phyloP scores from a whole-genome alignment of 2,329 filamentous ascomycete genomes.

The Cladosporium velox region DNA sequence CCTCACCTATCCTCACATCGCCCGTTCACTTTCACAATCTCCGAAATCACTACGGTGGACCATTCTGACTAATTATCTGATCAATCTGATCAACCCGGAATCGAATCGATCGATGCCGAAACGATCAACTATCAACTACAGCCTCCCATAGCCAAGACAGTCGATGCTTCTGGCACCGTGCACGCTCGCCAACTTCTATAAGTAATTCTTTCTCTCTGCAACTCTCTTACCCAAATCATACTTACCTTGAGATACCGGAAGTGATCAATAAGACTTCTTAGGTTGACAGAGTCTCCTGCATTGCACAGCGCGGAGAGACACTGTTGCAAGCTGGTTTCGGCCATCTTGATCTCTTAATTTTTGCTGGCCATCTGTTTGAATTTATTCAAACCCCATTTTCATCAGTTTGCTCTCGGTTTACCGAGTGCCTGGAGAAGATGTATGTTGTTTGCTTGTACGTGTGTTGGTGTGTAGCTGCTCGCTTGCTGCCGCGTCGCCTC shows the following conservation, averaged over 20 bases:
- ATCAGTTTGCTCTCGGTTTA: background rate
- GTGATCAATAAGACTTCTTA: constrained; percentile 21
- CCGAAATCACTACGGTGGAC: background rate
- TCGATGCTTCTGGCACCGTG: background rate
- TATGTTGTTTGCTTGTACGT: background rate
- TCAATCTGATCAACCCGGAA: background rate
- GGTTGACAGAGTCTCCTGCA: constrained; percentile 14
- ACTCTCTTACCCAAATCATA: constrained; percentile 1
- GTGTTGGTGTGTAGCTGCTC: background rate
- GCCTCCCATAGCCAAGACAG: background rate
- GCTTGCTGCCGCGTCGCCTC: background rate
- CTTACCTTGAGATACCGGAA: constrained; percentile 16
- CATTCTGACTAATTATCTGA: background rate
- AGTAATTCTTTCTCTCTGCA: background rate
- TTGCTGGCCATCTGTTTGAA: background rate
- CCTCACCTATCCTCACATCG: background rate
- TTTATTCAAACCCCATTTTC: constrained; percentile 1
- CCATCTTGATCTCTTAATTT: constrained; percentile 12
- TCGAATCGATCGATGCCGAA: background rate
- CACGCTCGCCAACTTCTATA: background rate
- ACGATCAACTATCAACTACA: background rate
- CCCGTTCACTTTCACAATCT: background rate
- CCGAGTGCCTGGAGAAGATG: constrained; percentile 12
- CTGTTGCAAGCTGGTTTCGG: constrained; percentile 16
- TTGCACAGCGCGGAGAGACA: constrained; percentile 26